These are phyloP conservation scores for Scutellaria barbata DNA, from an alignment of 257 asterid species.

Conservation along the genomic window DNA sequence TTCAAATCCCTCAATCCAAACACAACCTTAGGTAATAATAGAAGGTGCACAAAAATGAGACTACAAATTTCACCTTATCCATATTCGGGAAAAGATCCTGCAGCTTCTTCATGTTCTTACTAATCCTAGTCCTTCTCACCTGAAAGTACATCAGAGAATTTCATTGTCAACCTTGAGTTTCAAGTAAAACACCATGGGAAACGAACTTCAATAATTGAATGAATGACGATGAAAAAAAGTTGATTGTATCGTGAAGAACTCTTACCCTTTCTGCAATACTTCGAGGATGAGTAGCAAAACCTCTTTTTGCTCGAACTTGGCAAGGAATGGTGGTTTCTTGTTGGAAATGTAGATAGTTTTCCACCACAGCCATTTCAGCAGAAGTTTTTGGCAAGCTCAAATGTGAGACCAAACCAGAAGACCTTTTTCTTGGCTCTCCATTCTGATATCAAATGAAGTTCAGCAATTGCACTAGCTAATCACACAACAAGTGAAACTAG, in stretches of 20 bases:
- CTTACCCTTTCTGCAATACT: conserved; percentile 98
- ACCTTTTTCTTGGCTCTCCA: conserved; percentile 52
- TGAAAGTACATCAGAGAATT: conserved; percentile 29
- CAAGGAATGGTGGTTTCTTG: conserved; percentile 66
- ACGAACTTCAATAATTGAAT: not conserved
- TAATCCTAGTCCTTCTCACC: conserved; percentile 80
- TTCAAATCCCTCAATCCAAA: too few species aligned
- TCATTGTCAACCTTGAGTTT: not conserved
- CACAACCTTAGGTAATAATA: not conserved
- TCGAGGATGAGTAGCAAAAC: conserved; percentile 92
- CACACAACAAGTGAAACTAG: not conserved
- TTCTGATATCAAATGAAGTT: conserved; percentile 47
- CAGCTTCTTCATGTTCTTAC: conserved; percentile 88
- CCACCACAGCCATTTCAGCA: conserved; percentile 56
- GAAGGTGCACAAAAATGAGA: not conserved
- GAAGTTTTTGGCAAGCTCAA: conserved; percentile 83
- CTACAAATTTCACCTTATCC: conserved; percentile 70
- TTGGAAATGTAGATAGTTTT: conserved; percentile 70
- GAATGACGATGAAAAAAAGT: not conserved
- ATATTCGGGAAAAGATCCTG: conserved; percentile 89
- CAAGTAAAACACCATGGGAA: not conserved
- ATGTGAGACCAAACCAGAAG: conserved; percentile 65
- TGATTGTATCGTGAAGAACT: not conserved
- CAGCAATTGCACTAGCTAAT: conserved; percentile 19
- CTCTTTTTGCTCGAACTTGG: conserved; percentile 88